Conservation (phyloP, 768 basidiomycete species). For the Boletus pseudopeckii region DNA sequence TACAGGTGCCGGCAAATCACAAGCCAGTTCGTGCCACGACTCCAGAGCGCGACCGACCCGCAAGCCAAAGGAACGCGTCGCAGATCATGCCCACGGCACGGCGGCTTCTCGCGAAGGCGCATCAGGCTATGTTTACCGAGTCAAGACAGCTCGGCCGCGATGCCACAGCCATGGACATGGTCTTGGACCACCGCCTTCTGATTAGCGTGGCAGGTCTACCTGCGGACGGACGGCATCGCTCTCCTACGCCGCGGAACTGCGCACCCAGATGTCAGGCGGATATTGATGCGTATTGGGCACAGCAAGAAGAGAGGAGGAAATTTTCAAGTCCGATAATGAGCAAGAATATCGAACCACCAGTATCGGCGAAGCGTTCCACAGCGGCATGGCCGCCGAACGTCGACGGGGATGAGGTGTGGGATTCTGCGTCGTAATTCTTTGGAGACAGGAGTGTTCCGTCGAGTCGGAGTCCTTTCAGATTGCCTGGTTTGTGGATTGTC, state of each 20-base stretch:
- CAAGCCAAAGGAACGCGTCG: background rate
- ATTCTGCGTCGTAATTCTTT: conserved; percentile 11
- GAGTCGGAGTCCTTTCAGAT: conserved; percentile 14
- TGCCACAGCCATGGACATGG: conserved; percentile 45
- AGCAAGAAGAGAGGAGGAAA: conserved; percentile 20
- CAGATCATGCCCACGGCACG: conserved; percentile 3
- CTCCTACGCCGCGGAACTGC: conserved; percentile 18
- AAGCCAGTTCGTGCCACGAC: background rate
- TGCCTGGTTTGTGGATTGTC: conserved; percentile 15
- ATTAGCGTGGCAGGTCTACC: conserved; percentile 5
- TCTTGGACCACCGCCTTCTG: conserved; percentile 36
- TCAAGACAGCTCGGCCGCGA: conserved; percentile 30
- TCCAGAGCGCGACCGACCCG: background rate
- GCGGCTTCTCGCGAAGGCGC: conserved; percentile 28
- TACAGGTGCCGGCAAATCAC: background rate
- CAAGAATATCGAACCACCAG: conserved; percentile 23
- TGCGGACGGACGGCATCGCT: conserved; percentile 1
- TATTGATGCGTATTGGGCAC: conserved; percentile 38
- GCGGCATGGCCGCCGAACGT: conserved; percentile 26
- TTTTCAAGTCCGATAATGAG: background rate
- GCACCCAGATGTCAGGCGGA: conserved; percentile 28
- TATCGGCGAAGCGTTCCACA: conserved; percentile 49
- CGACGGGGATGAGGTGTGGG: conserved; percentile 24
- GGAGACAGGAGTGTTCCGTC: conserved; percentile 10
- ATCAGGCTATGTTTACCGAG: conserved; percentile 28